Evolutionary conservation across 23 red algal genomes (phyloP).

Genomic region (Gracilaria gracilis): DNA sequence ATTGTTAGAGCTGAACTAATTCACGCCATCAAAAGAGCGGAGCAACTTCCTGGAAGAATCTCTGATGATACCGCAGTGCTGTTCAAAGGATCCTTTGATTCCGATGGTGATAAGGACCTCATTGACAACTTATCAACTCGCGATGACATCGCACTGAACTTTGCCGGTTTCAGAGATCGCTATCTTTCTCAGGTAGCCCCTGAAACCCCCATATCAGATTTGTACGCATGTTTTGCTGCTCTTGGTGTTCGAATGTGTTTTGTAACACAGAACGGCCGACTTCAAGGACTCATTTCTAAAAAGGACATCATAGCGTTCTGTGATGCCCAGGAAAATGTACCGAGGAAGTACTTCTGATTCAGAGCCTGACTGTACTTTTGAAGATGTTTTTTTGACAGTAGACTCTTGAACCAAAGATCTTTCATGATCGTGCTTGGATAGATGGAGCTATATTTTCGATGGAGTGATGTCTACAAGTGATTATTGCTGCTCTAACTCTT

Average conservation of each 20-base stretch:
- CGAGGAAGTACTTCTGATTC: conserved; percentile 54
- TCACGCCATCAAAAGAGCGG: conserved; percentile 40
- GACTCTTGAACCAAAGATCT: neutral
- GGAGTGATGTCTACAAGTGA: neutral
- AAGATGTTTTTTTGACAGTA: neutral
- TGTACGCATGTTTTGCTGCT: conserved; percentile 71
- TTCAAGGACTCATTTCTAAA: conserved; percentile 82
- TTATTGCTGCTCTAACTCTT: neutral
- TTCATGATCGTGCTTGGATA: neutral
- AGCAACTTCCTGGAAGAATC: conserved; percentile 16
- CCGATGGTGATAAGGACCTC: conserved; percentile 10
- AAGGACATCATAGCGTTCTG: conserved; percentile 90
- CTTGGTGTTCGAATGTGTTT: conserved; percentile 75
- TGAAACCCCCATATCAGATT: conserved; percentile 66
- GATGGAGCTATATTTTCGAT: neutral
- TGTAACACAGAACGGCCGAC: conserved; percentile 63
- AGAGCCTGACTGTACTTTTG: neutral
- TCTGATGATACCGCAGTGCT: conserved; percentile 42
- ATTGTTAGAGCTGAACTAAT: conserved; percentile 61
- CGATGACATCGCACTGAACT: conserved; percentile 60
- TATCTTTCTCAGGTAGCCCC: conserved; percentile 66
- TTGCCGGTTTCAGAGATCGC: conserved; percentile 62
- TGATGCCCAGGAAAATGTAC: conserved; percentile 66
- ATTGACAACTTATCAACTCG: conserved; percentile 43
- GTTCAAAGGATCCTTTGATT: conserved; percentile 69